A percentile compares a stretch with the other conserved stretches of the same genome.
phyloP scores from a whole-genome alignment of 306 rosid genomes.

The Carpinus fangiana region DNA sequence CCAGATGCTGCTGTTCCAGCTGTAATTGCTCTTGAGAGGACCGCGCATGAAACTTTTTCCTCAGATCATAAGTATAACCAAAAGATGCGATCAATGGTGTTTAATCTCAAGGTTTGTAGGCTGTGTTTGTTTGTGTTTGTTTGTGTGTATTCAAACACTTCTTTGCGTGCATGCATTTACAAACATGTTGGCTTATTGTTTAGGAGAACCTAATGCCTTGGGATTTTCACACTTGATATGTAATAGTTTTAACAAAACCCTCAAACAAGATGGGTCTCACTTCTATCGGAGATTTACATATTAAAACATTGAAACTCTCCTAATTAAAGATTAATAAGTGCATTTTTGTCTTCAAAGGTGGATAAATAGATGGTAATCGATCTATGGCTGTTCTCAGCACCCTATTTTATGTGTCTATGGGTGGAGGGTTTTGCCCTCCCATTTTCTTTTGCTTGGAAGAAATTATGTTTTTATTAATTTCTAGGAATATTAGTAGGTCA shows the following conservation, averaged over 20 bases:
- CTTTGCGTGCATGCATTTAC: neutral
- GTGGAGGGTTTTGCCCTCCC: neutral
- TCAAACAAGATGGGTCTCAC: neutral
- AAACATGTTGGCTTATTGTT: neutral
- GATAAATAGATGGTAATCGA: neutral
- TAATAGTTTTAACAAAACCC: neutral
- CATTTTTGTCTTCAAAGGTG: neutral
- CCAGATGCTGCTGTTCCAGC: slow-evolving; percentile 86
- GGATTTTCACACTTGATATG: neutral
- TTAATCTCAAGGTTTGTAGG: slow-evolving; percentile 74
- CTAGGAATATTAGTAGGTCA: too few relatives aligned
- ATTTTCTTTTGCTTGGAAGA: neutral
- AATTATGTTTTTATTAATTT: too few relatives aligned
- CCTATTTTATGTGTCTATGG: neutral
- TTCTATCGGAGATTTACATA: neutral
- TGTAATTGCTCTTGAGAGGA: slow-evolving; percentile 75
- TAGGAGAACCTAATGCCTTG: neutral
- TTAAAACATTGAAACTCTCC: neutral
- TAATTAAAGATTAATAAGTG: neutral
- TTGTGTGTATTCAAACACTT: neutral
- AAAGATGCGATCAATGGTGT: slow-evolving; percentile 65
- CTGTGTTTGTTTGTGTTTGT: slow-evolving; percentile 1
- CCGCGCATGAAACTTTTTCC: slow-evolving; percentile 62
- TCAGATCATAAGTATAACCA: slow-evolving; percentile 88
- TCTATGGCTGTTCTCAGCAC: neutral